Percentiles rank a stretch among this genome's conserved stretches.
phyloP scores from a whole-genome alignment of 2,329 filamentous ascomycete species.

The Aspergillus sp. region DNA sequence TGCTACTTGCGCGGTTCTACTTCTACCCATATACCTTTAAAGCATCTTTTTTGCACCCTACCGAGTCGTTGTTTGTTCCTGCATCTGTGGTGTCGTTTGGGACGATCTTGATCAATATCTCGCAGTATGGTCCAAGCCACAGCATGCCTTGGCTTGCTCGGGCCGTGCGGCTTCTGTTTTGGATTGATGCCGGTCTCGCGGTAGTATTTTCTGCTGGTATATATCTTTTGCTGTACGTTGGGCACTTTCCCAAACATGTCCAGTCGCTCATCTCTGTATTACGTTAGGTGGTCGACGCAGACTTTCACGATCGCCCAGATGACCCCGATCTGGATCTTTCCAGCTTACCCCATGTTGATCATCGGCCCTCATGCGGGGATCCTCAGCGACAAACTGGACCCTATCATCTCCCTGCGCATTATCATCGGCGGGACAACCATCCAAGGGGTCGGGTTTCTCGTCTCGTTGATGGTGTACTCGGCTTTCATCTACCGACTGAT shows the following conservation, averaged over 20 bases:
- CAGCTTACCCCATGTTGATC: conserved; percentile 76
- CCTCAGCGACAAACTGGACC: conserved; percentile 49
- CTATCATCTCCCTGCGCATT: conserved; percentile 49
- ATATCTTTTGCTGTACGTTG: conserved; percentile 67
- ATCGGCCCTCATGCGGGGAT: conserved; percentile 70
- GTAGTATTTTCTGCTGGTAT: conserved; percentile 66
- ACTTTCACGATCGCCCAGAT: conserved; percentile 75
- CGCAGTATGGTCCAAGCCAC: conserved; percentile 69
- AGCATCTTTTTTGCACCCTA: conserved; percentile 71
- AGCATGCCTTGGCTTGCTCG: conserved; percentile 61
- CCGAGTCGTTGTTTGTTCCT: conserved; percentile 75
- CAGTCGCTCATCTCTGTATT: conserved; percentile 1
- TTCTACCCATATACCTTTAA: conserved; percentile 69
- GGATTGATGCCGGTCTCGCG: conserved; percentile 70
- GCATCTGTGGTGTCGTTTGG: conserved; percentile 67
- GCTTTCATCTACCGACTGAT: conserved; percentile 84
- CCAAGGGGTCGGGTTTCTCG: conserved; percentile 64
- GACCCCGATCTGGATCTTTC: conserved; percentile 88
- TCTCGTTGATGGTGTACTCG: conserved; percentile 75
- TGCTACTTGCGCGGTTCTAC: conserved; percentile 68
- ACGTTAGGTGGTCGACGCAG: conserved; percentile 59
- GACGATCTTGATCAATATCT: conserved; percentile 74
- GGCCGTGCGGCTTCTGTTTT: conserved; percentile 68
- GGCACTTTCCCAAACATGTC: not conserved
- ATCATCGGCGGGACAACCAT: conserved; percentile 60